A percentile compares a stretch with the other conserved stretches of the same genome.
Evolutionary conservation across 768 basidiomycete species (phyloP).

Genomic region (Calocera viscosa): DNA sequence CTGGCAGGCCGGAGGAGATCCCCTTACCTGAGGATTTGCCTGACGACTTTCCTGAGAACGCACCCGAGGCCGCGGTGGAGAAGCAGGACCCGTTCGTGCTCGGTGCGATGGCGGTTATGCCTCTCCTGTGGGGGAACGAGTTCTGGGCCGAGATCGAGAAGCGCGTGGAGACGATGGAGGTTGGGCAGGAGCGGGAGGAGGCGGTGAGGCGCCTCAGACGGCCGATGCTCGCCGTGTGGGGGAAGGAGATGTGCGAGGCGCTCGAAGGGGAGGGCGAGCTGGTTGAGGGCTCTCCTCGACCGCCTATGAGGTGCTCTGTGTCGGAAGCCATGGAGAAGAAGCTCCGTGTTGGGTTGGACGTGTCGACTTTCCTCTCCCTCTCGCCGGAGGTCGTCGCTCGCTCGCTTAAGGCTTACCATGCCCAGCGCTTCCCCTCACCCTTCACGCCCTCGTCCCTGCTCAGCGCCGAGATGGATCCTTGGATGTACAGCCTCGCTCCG

Average conservation of each 20-base stretch:
- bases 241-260: not conserved
- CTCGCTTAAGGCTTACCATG: not conserved
- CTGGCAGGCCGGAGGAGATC: not conserved
- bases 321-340: not conserved
- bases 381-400: not conserved
- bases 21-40: not conserved
- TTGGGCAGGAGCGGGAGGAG: not conserved
- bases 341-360: not conserved
- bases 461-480: not conserved
- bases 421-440: not conserved
- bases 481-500: not conserved
- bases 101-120: not conserved
- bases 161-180: conserved; percentile 1
- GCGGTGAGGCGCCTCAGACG: not conserved
- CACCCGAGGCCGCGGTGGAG: not conserved
- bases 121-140: not conserved
- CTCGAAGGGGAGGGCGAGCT: not conserved
- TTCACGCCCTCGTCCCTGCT: not conserved
- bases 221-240: not conserved
- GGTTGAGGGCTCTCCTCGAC: not conserved
- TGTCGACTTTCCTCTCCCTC: not conserved
- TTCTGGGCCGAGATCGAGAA: conserved; percentile 5
- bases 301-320: not conserved
- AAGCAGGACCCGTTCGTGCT: not conserved
- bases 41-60: not conserved